phyloP scores from a whole-genome alignment of 441 rosid genomes.

The Capsella rubella region DNA sequence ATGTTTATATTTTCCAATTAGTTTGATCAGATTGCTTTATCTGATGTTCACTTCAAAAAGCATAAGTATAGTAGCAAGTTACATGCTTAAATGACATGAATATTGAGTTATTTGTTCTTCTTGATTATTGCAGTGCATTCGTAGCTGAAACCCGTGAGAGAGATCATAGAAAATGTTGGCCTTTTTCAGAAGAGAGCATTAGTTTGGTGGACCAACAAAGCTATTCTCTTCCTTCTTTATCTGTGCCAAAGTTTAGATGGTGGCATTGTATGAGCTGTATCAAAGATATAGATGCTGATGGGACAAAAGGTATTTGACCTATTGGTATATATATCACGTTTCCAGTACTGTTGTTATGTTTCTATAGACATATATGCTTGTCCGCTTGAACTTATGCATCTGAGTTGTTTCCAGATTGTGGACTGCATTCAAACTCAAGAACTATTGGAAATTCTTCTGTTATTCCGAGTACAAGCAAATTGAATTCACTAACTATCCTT shows the following conservation, averaged over 20 bases:
- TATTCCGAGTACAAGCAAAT: slow-evolving; percentile 37
- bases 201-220: slow-evolving; percentile 47
- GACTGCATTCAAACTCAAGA: slow-evolving; percentile 38
- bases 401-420: slow-evolving; percentile 44
- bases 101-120: slow-evolving; percentile 2
- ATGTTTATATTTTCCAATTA: slow-evolving; percentile 16
- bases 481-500: slow-evolving; percentile 35
- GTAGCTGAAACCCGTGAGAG: slow-evolving; percentile 76
- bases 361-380: background rate
- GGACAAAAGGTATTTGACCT: slow-evolving; percentile 32
- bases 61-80: background rate
- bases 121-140: slow-evolving; percentile 66
- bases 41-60: slow-evolving; percentile 22
- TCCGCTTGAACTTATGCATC: slow-evolving; percentile 20
- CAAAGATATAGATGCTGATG: slow-evolving; percentile 48
- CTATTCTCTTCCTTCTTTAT: slow-evolving; percentile 64
- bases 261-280: slow-evolving; percentile 73
- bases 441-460: slow-evolving; percentile 41
- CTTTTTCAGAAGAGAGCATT: slow-evolving; percentile 62
- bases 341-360: background rate
- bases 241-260: slow-evolving; percentile 71
- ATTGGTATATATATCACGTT: background rate
- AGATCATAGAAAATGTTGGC: slow-evolving; percentile 72
- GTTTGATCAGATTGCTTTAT: background rate
- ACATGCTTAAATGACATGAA: slow-evolving; percentile 18